Base-by-base conservation (phyloP, 2,329 filamentous ascomycete species). In the Calycina marina region DNA sequence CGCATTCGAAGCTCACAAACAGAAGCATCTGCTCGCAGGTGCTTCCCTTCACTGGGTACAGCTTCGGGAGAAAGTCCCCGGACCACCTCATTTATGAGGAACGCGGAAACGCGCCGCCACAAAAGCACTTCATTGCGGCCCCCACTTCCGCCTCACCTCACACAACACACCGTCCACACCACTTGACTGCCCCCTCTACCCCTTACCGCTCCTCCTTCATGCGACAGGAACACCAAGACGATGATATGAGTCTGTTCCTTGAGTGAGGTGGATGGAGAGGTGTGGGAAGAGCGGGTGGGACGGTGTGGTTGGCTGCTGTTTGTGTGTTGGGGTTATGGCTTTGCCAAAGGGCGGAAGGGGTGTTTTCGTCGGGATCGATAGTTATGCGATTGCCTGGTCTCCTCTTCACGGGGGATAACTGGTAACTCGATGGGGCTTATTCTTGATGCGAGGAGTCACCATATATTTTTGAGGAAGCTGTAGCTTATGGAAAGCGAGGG, bases 41-140 rank as follows among this genome's bases (percentile, higher is more conserved):
- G 54, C 55, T 51, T 43, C 54, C 49, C 52, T 47, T 40, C 30
- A 41, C 52, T 44, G 37, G 40, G 36, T 49, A 56, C 32, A 55
- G 86, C 86, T 94, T 94, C 90, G 85, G 88, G 88, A 93, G 88
- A 96, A 96, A 96, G 88, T 96, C 88, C 88, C 88, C 88, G 88
- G 88, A 94, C 86, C 77, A 62, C 69, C 68, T 67, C 62, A 58
- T 53, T 48, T 54, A 53, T 52, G 51, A 51, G 61, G 57, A 63
- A 58, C 71, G 86, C 84, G 83, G 84, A 92, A 93, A 94, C 82
- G 84, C 86, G 83, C 84, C 86, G 86, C 85, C 88, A 93, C 86
- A 94, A 77, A 93, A 93, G 86, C 85, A 85, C 69, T 54, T 58
- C 65, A 85, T 82, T 84, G 84, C 78, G 86, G 61, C 72, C 73